Evolutionary conservation across 1,139 yeast genomes (phyloP), one percentile per base, ranked within the genome.

Genomic region (Geotrichum siamense): DNA sequence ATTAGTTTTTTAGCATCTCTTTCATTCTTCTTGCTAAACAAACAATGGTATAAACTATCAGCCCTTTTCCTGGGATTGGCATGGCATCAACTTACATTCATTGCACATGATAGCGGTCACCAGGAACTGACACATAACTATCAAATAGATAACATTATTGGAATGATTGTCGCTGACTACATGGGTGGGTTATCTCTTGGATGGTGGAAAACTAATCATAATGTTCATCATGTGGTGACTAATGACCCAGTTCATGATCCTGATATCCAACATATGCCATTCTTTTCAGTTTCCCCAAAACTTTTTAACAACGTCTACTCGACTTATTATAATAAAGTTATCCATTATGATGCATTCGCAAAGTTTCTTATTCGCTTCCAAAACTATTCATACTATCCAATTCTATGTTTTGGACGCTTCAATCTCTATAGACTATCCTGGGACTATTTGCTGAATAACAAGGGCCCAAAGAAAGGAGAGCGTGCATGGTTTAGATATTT

Each of bases 161-260:
- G 95, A 1, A 76, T 79, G 63, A 35, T 77, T 1, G 68, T 86
- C 41, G 94, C 95, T 1, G 78, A 83, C 53, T 85, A 74, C 69
- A 64, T 79, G 46, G 96, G 96, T n/a, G 96, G 96, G 0, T 68
- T 86, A 43, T 83, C 94, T 43, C 62, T 85, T 30, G 94, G 95
- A 1, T 86, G 96, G 96, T 86, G 96, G 96, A 87, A 86, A 57
- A 71, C 91, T 43, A 86, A 83, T 62, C 96, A 86, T 62, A 86
- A 86, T 60, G 94, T 86, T 19, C 96, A 87, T 60, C 96, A 86
- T 62, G 65, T 86, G 46, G 73, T 86, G 44, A 82, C 96, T 13
- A 86, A 86, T 61, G 95, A 86, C 57, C 96, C 96, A 0, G 81
- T 82, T 1, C 95, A 86, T 60, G 96, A 87, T 58, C 96, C 96